Evolutionary conservation across 2,329 filamentous ascomycete species (phyloP).

Genomic region (Exserohilum turcica): DNA sequence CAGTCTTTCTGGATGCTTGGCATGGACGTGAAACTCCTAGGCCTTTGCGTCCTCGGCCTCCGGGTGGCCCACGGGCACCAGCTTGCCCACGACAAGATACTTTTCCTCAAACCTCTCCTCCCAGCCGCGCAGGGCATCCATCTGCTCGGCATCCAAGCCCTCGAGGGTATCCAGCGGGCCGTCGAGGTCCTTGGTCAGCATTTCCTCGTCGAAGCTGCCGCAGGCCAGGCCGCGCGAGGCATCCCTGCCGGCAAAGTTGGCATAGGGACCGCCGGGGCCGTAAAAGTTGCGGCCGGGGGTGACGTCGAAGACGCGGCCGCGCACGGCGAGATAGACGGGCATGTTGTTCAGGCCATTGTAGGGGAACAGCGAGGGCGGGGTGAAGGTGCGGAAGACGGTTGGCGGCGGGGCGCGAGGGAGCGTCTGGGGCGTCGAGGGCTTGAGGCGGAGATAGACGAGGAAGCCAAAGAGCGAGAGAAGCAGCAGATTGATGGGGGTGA

Average conservation of each 20-base stretch:
- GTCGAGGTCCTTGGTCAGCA: conserved; percentile 90
- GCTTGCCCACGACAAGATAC: conserved; percentile 89
- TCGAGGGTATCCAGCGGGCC: conserved; percentile 78
- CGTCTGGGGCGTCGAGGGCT: conserved; percentile 56
- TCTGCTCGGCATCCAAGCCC: conserved; percentile 73
- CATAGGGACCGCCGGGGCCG: conserved; percentile 91
- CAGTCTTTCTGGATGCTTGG: not conserved
- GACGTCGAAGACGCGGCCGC: conserved; percentile 90
- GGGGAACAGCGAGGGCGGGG: conserved; percentile 78
- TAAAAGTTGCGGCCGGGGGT: conserved; percentile 89
- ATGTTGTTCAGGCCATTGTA: conserved; percentile 76
- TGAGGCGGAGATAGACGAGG: conserved; percentile 64
- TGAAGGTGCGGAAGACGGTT: conserved; percentile 86
- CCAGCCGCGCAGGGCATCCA: conserved; percentile 86
- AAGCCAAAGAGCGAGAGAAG: conserved; percentile 63
- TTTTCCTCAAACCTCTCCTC: conserved; percentile 92
- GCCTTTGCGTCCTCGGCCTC: conserved; percentile 51
- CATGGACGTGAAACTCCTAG: not conserved
- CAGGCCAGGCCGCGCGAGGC: conserved; percentile 85
- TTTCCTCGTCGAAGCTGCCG: conserved; percentile 91
- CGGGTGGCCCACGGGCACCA: conserved; percentile 69
- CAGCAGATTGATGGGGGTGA: conserved; percentile 66
- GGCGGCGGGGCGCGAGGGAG: conserved; percentile 66
- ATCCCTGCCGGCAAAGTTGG: conserved; percentile 94
- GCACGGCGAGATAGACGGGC: conserved; percentile 89